phyloP scores from a whole-genome alignment of 169 alveolate species.

The Plasmodium knowlesi region DNA sequence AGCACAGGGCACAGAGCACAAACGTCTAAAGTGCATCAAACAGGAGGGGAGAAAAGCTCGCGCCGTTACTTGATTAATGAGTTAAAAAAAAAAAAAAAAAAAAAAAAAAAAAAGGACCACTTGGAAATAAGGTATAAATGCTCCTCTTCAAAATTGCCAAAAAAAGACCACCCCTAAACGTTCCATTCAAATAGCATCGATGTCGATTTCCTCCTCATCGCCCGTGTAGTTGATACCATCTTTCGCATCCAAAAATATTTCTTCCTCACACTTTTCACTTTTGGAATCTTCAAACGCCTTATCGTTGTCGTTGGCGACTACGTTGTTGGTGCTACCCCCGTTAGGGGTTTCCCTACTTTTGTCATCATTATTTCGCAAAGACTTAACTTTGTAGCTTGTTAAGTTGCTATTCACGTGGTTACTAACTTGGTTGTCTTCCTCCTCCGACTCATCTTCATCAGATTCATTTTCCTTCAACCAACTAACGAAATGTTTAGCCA shows the following conservation, averaged over 20 bases:
- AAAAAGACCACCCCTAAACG: not conserved
- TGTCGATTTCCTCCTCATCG: slow-evolving; percentile 73
- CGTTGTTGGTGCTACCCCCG: not conserved
- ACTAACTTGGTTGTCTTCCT: slow-evolving; percentile 58
- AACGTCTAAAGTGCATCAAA: not conserved
- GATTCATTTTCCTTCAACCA: slow-evolving; percentile 85
- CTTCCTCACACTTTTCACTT: slow-evolving; percentile 74
- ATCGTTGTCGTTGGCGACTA: slow-evolving; percentile 7
- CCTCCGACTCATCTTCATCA: slow-evolving; percentile 78
- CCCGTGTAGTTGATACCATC: slow-evolving; percentile 70
- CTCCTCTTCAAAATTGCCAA: not conserved
- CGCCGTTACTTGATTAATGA: not conserved
- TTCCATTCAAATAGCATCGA: slow-evolving; percentile 47
- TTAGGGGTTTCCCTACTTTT: slow-evolving; percentile 6
- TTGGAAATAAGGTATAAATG: not conserved
- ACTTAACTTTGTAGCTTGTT: slow-evolving; percentile 38
- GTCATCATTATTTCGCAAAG: slow-evolving; percentile 60
- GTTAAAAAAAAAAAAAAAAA: not conserved
- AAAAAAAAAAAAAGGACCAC: not conserved
- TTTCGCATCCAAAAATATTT: slow-evolving; percentile 74
- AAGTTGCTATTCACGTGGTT: slow-evolving; percentile 32
- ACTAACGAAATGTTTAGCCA: slow-evolving; percentile 87
- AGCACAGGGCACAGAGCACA: not conserved
- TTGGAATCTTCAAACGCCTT: slow-evolving; percentile 72
- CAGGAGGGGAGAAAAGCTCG: not conserved